A percentile compares a stretch with the other conserved stretches of the same genome.
Evolutionary conservation across 2,329 filamentous ascomycete genomes (phyloP).

Genomic region (Pseudocercospora crystallina): DNA sequence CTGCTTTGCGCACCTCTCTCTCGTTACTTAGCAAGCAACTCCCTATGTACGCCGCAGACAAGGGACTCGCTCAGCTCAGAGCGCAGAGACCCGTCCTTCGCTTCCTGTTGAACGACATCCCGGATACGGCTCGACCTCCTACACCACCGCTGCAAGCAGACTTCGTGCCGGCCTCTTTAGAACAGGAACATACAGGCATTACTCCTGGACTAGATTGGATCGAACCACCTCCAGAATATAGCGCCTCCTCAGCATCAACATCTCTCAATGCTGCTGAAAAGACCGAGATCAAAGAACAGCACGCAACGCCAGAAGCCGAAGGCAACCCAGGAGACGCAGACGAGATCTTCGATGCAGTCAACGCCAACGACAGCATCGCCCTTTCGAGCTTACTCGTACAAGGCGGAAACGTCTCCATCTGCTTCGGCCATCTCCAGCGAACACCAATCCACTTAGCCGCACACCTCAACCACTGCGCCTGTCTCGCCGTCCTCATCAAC

Average conservation of each 20-base stretch:
- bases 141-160: constrained; percentile 20
- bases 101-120: constrained; percentile 16
- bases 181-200: constrained; percentile 20
- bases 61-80: constrained; percentile 19
- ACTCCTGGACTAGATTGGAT: constrained; percentile 29
- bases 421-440: constrained; percentile 27
- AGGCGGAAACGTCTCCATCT: constrained; percentile 17
- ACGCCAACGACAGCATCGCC: constrained; percentile 20
- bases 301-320: constrained; percentile 9
- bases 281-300: constrained; percentile 13
- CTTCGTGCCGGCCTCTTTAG: neutral
- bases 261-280: constrained; percentile 15
- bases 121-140: constrained; percentile 9
- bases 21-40: neutral
- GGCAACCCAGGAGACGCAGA: constrained; percentile 16
- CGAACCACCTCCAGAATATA: constrained; percentile 33
- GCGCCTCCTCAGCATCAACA: constrained; percentile 15
- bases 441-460: constrained; percentile 33
- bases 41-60: constrained; percentile 2
- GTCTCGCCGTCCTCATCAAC: constrained; percentile 22
- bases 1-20: constrained; percentile 9
- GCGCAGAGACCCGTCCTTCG: constrained; percentile 24
- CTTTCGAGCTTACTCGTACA: constrained; percentile 21
- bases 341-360: constrained; percentile 26
- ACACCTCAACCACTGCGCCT: constrained; percentile 26